These are phyloP conservation scores for Porcisia hertigi DNA, from an alignment of 208 protist genomes.

Conservation along the genomic window DNA sequence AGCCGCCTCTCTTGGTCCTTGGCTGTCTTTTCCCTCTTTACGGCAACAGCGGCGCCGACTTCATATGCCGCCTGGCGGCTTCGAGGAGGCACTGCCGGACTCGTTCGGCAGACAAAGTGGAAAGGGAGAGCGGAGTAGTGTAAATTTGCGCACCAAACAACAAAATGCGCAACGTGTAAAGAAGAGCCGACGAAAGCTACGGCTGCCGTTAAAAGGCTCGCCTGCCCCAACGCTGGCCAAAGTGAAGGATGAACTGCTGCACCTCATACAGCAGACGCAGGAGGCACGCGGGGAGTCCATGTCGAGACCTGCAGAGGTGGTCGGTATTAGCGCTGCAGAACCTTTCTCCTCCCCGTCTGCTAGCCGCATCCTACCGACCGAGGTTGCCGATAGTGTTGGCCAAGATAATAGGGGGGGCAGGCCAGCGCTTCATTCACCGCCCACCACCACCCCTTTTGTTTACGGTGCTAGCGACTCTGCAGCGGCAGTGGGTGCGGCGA, in stretches of 20 bases:
- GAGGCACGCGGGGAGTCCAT: slow-evolving; percentile 15
- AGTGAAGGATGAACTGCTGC: slow-evolving; percentile 26
- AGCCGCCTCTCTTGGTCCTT: neutral
- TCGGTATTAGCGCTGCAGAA: slow-evolving; percentile 3
- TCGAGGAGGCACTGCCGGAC: slow-evolving; percentile 51
- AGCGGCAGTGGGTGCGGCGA: slow-evolving; percentile 15
- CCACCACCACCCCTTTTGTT: neutral
- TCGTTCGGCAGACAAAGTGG: slow-evolving; percentile 47
- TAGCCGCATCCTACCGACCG: slow-evolving; percentile 12
- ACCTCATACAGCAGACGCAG: slow-evolving; percentile 23
- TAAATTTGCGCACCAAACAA: slow-evolving; percentile 41
- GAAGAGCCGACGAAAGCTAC: slow-evolving; percentile 15
- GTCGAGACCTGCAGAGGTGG: slow-evolving; percentile 1
- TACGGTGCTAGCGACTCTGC: neutral
- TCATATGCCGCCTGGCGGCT: slow-evolving; percentile 56
- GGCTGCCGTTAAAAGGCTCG: slow-evolving; percentile 1
- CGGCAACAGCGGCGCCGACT: slow-evolving; percentile 16
- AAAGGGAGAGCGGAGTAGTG: slow-evolving; percentile 55
- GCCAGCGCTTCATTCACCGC: neutral
- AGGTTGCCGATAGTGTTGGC: slow-evolving; percentile 6
- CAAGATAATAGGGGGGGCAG: neutral
- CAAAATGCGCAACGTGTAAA: slow-evolving; percentile 11
- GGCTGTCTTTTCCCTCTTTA: neutral
- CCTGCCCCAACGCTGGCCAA: slow-evolving; percentile 5
- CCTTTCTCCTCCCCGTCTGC: slow-evolving; percentile 2